Evolutionary conservation across 139 green algal genomes (phyloP), one percentile per base, ranked within the genome.

Genomic region (Ettlia oleoabundans): DNA sequence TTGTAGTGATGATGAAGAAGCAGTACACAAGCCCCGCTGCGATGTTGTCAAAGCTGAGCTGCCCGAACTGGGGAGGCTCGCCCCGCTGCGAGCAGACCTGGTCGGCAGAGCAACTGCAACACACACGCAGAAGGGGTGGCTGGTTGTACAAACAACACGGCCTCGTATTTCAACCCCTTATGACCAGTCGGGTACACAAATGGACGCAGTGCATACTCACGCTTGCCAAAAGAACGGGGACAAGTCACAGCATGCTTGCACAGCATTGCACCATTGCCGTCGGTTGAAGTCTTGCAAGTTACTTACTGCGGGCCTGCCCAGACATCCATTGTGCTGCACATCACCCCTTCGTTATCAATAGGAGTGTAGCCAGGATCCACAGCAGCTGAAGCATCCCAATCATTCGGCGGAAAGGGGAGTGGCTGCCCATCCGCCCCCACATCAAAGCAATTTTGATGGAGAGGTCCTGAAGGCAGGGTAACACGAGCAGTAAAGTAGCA

Each of bases 1-100:
- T 15, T n/a, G 55, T 65, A 9, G 55, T 65, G 55, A n/a, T 65
- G 55, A 65, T 65, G 55, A 65, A 22, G 55, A 65, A 65, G 55
- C 55, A 65, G 55, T 65, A 65, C 30, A n/a, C 55, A 9, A 65
- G 9, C 5, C 55, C 55, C 9, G 18, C 5, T 28, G 55, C 55
- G 18, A n/a, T 5, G 55, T 65, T 65, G 55, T 65, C 30, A 22
- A 32, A 65, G 55, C 21, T 65, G 18, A 65, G 55, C 55, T 65
- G 55, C 18, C 55, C 55, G 21, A 32, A 65, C 55, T 65, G 55
- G 18, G 55, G 55, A 15, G 55, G 21, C 21, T 65, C 55, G 55
- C 55, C 55, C 15, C 28, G 18, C 55, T 28, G 18, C 55, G 30
- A n/a, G 55, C 55, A 65, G 18, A n/a, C 55, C 55, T 65, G 18